Percentiles rank a stretch among this genome's conserved stretches.
These are phyloP conservation scores for Rhizopus arrhizus DNA, from an alignment of 371 early-diverging fungal genomes.

Conservation along the genomic window DNA sequence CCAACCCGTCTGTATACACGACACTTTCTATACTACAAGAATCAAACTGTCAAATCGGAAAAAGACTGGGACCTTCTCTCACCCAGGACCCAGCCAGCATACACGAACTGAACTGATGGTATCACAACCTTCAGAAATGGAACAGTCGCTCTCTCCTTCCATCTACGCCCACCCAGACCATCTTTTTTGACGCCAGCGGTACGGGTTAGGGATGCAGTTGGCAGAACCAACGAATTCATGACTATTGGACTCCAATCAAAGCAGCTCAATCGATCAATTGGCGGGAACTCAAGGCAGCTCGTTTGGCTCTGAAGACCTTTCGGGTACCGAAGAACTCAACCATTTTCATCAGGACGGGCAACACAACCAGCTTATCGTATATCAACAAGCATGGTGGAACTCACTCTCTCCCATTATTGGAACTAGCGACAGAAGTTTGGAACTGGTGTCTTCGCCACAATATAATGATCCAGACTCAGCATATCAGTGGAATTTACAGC, in stretches of 20 bases:
- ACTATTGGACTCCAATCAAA: slow-evolving; percentile 13
- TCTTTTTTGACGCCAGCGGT: slow-evolving; percentile 8
- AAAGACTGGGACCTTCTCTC: slow-evolving; percentile 2
- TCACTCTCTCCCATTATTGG: background rate
- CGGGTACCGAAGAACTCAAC: slow-evolving; percentile 1
- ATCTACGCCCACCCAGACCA: background rate
- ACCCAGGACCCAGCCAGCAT: background rate
- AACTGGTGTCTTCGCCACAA: slow-evolving; percentile 5
- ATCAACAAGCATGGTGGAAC: slow-evolving; percentile 21
- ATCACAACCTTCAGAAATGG: slow-evolving; percentile 13
- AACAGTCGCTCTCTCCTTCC: slow-evolving; percentile 16
- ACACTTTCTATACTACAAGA: slow-evolving; percentile 18
- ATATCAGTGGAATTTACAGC: slow-evolving; percentile 3
- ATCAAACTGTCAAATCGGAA: slow-evolving; percentile 12
- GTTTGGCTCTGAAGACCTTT: slow-evolving; percentile 10
- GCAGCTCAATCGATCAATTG: slow-evolving; percentile 25
- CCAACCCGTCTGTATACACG: slow-evolving; percentile 24
- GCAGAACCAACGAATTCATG: background rate
- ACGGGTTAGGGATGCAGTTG: slow-evolving; percentile 14
- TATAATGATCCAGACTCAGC: slow-evolving; percentile 4
- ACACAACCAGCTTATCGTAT: slow-evolving; percentile 1
- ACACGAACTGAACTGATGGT: slow-evolving; percentile 16
- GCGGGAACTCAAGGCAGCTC: slow-evolving; percentile 23
- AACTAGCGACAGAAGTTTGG: slow-evolving; percentile 12
- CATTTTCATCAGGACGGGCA: slow-evolving; percentile 7